Percentiles rank a stretch among this genome's conserved stretches.
These are phyloP conservation scores for Paraphaeosphaeria minitans DNA, from an alignment of 2,329 filamentous ascomycete species.

Conservation along the genomic window DNA sequence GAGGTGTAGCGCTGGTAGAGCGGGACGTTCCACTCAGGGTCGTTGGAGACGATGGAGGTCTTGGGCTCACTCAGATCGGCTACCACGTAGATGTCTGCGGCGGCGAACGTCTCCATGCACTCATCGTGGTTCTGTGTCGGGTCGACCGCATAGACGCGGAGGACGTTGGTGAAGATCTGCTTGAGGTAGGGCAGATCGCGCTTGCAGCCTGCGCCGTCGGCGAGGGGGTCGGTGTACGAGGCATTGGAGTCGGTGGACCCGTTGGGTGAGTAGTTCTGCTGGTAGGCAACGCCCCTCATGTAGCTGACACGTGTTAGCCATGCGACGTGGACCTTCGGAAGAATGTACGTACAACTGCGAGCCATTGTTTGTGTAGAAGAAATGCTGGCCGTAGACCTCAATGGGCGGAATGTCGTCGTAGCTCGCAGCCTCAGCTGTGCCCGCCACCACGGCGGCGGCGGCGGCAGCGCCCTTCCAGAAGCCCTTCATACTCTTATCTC, in stretches of 20 bases:
- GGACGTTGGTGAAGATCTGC: conserved; percentile 83
- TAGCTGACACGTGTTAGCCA: conserved; percentile 55
- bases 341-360: conserved; percentile 62
- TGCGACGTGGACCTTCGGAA: neutral
- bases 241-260: conserved; percentile 38
- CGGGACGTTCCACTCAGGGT: conserved; percentile 77
- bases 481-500: conserved; percentile 6
- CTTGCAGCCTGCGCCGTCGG: conserved; percentile 71
- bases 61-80: conserved; percentile 68
- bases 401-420: conserved; percentile 40
- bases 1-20: conserved; percentile 80
- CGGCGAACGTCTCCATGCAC: conserved; percentile 82
- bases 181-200: conserved; percentile 84
- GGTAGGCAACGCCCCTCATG: conserved; percentile 93
- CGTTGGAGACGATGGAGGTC: conserved; percentile 80
- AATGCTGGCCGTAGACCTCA: conserved; percentile 70
- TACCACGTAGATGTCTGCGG: conserved; percentile 91
- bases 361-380: conserved; percentile 86
- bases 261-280: conserved; percentile 58
- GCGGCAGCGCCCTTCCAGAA: conserved; percentile 8
- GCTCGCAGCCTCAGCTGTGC: conserved; percentile 30
- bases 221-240: conserved; percentile 81
- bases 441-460: conserved; percentile 23
- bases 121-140: conserved; percentile 73
- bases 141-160: conserved; percentile 92